Evolutionary conservation across 306 rosid species (phyloP).

Genomic region (Phaseolus lunatus): DNA sequence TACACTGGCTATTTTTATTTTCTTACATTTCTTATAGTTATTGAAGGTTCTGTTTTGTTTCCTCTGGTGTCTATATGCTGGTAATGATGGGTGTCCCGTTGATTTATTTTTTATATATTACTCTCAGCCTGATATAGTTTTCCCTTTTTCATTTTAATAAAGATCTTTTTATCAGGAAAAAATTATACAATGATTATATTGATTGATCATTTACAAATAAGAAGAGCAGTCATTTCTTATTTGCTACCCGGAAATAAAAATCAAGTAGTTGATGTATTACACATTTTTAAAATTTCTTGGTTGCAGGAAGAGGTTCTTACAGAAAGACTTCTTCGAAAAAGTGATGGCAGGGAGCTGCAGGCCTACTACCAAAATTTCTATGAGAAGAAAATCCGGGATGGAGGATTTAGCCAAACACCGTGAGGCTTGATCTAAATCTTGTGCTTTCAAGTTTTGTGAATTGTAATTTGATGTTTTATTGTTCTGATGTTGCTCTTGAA

Average conservation of each 20-base stretch:
- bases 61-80: constrained; percentile 21
- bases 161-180: not conserved
- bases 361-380: constrained; percentile 68
- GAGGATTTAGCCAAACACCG: constrained; percentile 78
- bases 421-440: constrained; percentile 63
- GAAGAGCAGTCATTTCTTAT: constrained; percentile 6
- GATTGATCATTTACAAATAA: constrained; percentile 15
- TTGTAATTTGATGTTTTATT: constrained; percentile 37
- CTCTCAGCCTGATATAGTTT: not conserved
- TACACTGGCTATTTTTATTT: constrained; percentile 44
- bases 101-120: constrained; percentile 33
- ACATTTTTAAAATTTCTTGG: constrained; percentile 3
- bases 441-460: constrained; percentile 33
- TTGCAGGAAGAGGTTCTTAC: constrained; percentile 75
- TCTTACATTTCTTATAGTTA: constrained; percentile 18
- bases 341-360: constrained; percentile 69
- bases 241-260: not conserved
- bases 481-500: constrained; percentile 51
- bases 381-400: constrained; percentile 61
- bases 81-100: constrained; percentile 26
- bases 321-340: constrained; percentile 39
- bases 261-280: constrained; percentile 16
- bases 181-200: not conserved
- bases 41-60: constrained; percentile 36
- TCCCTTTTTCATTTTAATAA: not conserved